Base-by-base conservation (phyloP, 441 rosid species). In the Erodium trifolium region DNA sequence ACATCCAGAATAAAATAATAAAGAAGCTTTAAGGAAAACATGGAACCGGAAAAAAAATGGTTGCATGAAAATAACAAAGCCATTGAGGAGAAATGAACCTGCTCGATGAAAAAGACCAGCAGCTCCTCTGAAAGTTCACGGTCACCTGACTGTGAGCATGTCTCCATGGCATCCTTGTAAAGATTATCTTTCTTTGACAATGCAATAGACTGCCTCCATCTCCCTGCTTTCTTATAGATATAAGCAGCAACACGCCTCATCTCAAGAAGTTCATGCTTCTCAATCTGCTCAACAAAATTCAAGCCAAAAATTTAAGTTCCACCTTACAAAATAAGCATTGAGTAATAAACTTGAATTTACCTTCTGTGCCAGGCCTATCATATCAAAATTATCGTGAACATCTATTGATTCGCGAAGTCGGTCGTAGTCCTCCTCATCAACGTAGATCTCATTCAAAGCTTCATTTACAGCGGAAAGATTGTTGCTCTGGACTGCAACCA, bases 171-270 rank as follows among this genome's bases (percentile, higher is more conserved):
- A 85, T 95, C 97, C 75, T 84, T 95, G 84, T 89, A 95, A 72
- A 79, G 88, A 70, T 82, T 90, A 73, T 95, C 99, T 71, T 92
- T 95, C 92, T 92, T 95, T 64, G 99, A 95, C 82, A 92, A 81
- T 63, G 96, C 93, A 84, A 95, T 92, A 9, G 99, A 95, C 69
- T 85, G 95, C 99, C 92, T 95, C 99, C 98, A 95, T 81, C 99
- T 83, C 74, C 98, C 97, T 5, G 98, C 98, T 80, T 95, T 95
- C 75, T 95, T 95, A 81, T 95, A 92, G 39, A 95, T 92, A 73
- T 92, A 95, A 31, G 99, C 98, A 75, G 99, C 99, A 68, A 95
- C 99, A 68, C 99, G 97, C 69, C 99, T 88, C 99, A 95, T 95
- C 80, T 95, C 99, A 14, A 95, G 87, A 53, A 95, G 93, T 83